Base-by-base conservation (phyloP, 495 filamentous ascomycete species). In the Acidiella bohemica region DNA sequence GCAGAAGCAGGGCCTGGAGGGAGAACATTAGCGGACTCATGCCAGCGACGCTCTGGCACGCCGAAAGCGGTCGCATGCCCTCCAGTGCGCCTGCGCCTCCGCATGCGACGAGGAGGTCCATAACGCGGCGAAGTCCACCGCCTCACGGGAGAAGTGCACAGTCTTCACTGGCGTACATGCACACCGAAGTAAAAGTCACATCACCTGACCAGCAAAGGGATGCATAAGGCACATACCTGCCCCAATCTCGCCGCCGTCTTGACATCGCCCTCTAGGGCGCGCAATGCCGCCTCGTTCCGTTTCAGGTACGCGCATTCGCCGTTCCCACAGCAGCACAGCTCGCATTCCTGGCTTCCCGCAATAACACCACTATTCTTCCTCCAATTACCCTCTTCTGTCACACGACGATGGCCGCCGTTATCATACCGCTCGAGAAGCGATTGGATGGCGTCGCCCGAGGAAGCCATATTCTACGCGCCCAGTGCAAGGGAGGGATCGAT, bases 221-320 rank as follows among this genome's bases (percentile, higher is more conserved):
- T 32, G 19, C 36, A 22, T 10, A 14, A 8, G 20, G 12, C n/a
- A 40, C 58, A 47, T 74, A 92, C 88, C 81, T 94, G 81, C 32
- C 88, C 88, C 56, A 95, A 70, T 45, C 77, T 68, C 24, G 85
- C 88, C 10, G 88, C 88, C 19, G 73, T 81, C 42, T 73, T 72
- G 11, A 94, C 80, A 62, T 95, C 82, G 49, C 76, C 77, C 61
- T 97, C 87, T 46, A 95, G 64, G 37, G 76, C 78, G 52, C 79
- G 71, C 16, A 94, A 67, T 28, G 84, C 75, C n/a, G 67, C 65
- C 59, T 78, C 73, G 57, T 83, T 92, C 53, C 84, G 73, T 59
- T 71, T 75, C 40, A 88, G 68, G 56, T 80, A 83, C 46, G 78
- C 74, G 55, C 88, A 96, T 46, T 84, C 78, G 31, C 67, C 57